Base-by-base conservation (phyloP, 495 filamentous ascomycete species). In the Penicillium longicatenatum region DNA sequence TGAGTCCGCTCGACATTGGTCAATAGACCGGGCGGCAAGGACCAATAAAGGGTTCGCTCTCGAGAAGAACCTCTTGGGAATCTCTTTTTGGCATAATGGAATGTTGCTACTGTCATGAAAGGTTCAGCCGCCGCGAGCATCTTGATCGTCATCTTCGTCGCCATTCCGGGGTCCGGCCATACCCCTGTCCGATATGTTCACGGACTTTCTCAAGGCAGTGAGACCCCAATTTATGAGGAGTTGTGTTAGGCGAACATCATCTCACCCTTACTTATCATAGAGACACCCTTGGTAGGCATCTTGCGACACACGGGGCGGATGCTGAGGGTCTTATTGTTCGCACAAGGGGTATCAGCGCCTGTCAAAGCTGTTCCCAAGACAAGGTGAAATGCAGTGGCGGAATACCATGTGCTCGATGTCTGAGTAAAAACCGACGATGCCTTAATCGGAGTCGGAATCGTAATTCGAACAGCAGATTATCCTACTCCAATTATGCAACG, bases 361-460 rank as follows among this genome's bases (percentile, higher is more conserved):
- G 43, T 24, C 43, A 50, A 17, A 19, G 24, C 22, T 50, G 47
- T 14, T 50, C 30, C 26, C 22, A 50, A 50, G 47, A 29, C 47
- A 50, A 50, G 12, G 30, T 33, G 47, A 50, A 33, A 20, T 50
- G 43, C 6, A 45, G 20, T 12, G 43, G 42, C n/a, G 42, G 43
- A 11, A 45, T 11, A 4, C 43, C 43, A 6, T 45, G 43, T 45
- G 43, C 10, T 10, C 43, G 43, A 14, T 45, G 43, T 45, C 19
- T 22, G 5, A 22, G 14, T 12, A 45, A 24, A 45, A 10, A 20
- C 9, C 19, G 19, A 0, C 4, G 22, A 6, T 45, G 43, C 9
- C 20, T 45, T 7, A 20, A 45, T 2, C 43, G 43, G 19, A 11
- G 22, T 6, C 43, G 4, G 2, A 45, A 45, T 24, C 20, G 19